These are phyloP conservation scores for Pseudogymnoascus sp. DNA, from an alignment of 2,329 filamentous ascomycete species.

Conservation along the genomic window DNA sequence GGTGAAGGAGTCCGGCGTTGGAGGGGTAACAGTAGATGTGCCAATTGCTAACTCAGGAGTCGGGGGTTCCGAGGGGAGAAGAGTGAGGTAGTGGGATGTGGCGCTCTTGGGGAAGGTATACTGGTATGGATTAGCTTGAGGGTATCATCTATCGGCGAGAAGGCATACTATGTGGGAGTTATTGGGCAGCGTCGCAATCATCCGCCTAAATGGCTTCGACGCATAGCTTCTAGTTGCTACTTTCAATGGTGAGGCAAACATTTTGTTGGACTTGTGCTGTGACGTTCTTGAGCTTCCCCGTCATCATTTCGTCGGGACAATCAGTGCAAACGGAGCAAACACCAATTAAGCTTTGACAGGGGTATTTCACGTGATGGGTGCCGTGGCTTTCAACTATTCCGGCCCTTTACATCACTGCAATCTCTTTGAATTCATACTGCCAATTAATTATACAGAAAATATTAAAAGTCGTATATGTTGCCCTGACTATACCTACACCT, in stretches of 20 bases:
- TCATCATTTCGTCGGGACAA: neutral
- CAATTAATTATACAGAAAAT: neutral
- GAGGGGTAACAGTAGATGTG: constrained; percentile 50
- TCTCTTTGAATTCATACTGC: neutral
- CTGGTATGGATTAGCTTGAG: constrained; percentile 31
- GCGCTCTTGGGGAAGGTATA: constrained; percentile 49
- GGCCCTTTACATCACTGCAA: neutral
- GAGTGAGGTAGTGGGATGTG: constrained; percentile 46
- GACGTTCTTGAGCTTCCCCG: neutral
- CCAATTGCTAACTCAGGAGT: constrained; percentile 50
- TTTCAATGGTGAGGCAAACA: constrained; percentile 2
- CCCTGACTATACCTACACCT: neutral
- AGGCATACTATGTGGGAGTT: constrained; percentile 48
- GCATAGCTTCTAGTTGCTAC: neutral
- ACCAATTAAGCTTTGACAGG: constrained; percentile 4
- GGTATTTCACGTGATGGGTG: neutral
- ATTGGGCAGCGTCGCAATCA: constrained; percentile 36
- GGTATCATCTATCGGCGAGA: neutral
- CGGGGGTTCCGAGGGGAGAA: constrained; percentile 52
- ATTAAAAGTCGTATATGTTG: neutral
- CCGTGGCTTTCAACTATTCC: neutral
- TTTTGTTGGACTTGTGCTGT: neutral
- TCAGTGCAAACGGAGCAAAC: constrained; percentile 9
- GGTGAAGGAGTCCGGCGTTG: constrained; percentile 52
- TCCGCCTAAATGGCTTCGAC: neutral